phyloP scores from a whole-genome alignment of 1,284 basidiomycete genomes.

The Pseudozyma thailandica region DNA sequence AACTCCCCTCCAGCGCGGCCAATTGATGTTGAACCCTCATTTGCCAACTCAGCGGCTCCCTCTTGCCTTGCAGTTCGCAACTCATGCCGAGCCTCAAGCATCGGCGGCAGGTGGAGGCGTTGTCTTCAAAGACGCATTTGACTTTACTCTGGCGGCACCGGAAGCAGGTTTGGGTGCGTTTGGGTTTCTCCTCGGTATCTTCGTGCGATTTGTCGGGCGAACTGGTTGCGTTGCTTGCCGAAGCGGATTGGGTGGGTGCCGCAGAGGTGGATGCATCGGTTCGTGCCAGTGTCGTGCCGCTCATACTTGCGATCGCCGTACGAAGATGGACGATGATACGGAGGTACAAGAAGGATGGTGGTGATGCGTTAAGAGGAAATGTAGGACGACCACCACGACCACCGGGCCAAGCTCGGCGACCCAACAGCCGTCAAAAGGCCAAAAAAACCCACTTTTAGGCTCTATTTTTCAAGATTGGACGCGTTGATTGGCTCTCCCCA shows the following conservation, averaged over 20 bases:
- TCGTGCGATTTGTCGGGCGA: constrained; percentile 26
- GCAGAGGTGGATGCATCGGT: background rate
- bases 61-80: constrained; percentile 37
- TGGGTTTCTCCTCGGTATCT: constrained; percentile 23
- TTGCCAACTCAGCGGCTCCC: constrained; percentile 41
- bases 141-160: constrained; percentile 39
- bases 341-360: background rate
- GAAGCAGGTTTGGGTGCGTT: constrained; percentile 37
- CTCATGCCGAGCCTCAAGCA: constrained; percentile 26
- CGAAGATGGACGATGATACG: background rate
- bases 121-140: constrained; percentile 36
- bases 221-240: constrained; percentile 9
- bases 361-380: background rate
- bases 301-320: background rate
- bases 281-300: background rate
- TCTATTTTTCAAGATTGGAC: background rate
- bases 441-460: too few relatives aligned
- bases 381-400: background rate
- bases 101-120: constrained; percentile 21
- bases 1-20: constrained; percentile 24
- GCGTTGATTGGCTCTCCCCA: constrained; percentile 3
- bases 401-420: constrained; percentile 14
- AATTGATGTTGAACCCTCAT: constrained; percentile 41
- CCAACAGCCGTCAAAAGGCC: background rate
- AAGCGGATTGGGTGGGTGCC: background rate